These are phyloP conservation scores for Moesziomyces sp. DNA, from an alignment of 1,284 basidiomycete genomes.

Conservation along the genomic window DNA sequence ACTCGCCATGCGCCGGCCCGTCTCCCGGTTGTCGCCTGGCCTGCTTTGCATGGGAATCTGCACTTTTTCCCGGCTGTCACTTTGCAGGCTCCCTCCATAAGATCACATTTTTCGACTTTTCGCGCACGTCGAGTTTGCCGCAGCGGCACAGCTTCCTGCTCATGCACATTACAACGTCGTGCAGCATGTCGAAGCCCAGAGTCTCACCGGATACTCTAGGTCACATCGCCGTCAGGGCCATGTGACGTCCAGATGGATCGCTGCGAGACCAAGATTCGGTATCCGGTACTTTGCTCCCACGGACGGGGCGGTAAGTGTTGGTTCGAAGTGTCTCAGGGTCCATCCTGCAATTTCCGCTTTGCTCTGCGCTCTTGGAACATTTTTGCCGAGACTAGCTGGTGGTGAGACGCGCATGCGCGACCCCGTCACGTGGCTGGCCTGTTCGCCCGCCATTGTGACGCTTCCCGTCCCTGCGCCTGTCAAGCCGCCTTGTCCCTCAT, in stretches of 20 bases:
- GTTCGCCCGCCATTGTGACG: too few species aligned
- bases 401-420: not conserved
- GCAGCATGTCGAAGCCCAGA: not conserved
- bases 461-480: too few species aligned
- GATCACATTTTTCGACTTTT: conserved; percentile 1
- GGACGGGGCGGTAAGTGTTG: not conserved
- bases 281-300: too few species aligned
- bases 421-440: not conserved
- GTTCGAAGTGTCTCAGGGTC: not conserved
- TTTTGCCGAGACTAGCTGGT: not conserved
- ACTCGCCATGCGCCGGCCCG: not conserved
- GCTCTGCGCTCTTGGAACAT: not conserved
- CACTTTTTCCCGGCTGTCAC: not conserved
- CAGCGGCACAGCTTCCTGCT: not conserved
- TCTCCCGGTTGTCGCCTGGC: not conserved
- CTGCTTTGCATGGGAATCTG: not conserved
- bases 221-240: not conserved
- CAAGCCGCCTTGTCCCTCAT: too few species aligned
- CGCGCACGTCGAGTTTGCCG: not conserved
- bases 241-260: not conserved
- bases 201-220: too few species aligned
- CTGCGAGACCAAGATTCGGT: too few species aligned
- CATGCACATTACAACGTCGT: not conserved
- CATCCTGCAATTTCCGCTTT: not conserved
- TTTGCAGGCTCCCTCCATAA: not conserved